Conservation (phyloP, 257 asterid species). For the Nicotiana tomentosiformis region DNA sequence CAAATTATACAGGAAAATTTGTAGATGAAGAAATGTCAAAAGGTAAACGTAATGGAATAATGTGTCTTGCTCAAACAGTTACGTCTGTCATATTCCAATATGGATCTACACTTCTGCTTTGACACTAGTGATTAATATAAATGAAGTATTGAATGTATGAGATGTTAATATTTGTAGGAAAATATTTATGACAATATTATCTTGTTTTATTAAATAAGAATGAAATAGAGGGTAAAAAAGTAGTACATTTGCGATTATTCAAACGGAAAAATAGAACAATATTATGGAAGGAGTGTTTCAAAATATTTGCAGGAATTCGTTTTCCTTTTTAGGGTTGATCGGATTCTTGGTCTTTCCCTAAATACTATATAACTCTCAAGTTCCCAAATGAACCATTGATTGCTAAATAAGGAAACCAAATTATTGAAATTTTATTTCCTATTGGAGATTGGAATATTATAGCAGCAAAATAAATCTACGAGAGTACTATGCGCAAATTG, state of each 20-base stretch:
- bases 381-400: not conserved
- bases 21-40: not conserved
- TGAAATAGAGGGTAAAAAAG: not conserved
- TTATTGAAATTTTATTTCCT: not conserved
- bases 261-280: not conserved
- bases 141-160: not conserved
- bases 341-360: not conserved
- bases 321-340: not conserved
- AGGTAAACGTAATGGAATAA: not conserved
- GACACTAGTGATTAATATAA: not conserved
- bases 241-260: not conserved
- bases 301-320: not conserved
- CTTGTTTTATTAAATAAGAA: not conserved
- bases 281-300: not conserved
- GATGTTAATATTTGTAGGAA: not conserved
- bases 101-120: not conserved
- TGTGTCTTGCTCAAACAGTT: not conserved
- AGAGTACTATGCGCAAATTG: not conserved
- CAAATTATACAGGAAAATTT: not conserved
- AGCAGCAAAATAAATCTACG: not conserved
- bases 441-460: not conserved
- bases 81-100: not conserved
- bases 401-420: not conserved
- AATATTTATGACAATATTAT: not conserved
- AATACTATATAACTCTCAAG: not conserved